Evolutionary conservation across 371 early-diverging fungal genomes (phyloP), one percentile per base, ranked within the genome.

Genomic region (Blakeslea trispora): DNA sequence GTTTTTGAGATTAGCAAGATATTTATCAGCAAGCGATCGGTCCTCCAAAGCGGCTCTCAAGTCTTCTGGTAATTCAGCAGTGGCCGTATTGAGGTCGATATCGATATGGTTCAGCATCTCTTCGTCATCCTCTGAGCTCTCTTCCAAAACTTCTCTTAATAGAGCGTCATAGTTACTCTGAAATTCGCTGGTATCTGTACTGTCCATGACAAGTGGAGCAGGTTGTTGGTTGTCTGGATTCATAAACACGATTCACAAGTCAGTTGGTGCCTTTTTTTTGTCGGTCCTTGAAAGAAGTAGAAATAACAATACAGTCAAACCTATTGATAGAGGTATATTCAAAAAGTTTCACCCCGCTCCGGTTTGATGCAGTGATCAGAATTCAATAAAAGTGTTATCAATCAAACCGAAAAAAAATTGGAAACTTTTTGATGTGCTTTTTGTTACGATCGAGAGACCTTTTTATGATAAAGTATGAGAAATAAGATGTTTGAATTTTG

Each of bases 131-230:
- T 75, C 71, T 32, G 68, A 69, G 31, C 61, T 68, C 45, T 80
- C 78, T 69, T 83, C 83, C 57, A 84, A 69, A 11, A 84, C 82
- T 68, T 84, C 80, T 64, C 79, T 82, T 34, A 84, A 61, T 34
- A 81, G 65, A 23, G 76, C 72, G 53, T 81, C 85, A 63, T 84
- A 84, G 55, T 84, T 78, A 61, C 71, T 64, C 17, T 74, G 76
- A 67, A 79, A 79, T 37, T 51, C 58, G 37, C 52, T 42, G 9
- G 74, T 69, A 41, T 50, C 68, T 18, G 69, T 68, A 45, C 80
- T 77, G n/a, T 74, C 63, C 72, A 75, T 72, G 18, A 18, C 50
- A 21, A 57, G 63, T 17, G 50, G 18, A 9, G 3, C 11, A 37
- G 37, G 37, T 14, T 14, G 9, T 37, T 37, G 3, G 13, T 37